Evolutionary conservation across 2,329 filamentous ascomycete genomes (phyloP), one percentile per base, ranked within the genome.

Genomic region (Fusarium longipes): DNA sequence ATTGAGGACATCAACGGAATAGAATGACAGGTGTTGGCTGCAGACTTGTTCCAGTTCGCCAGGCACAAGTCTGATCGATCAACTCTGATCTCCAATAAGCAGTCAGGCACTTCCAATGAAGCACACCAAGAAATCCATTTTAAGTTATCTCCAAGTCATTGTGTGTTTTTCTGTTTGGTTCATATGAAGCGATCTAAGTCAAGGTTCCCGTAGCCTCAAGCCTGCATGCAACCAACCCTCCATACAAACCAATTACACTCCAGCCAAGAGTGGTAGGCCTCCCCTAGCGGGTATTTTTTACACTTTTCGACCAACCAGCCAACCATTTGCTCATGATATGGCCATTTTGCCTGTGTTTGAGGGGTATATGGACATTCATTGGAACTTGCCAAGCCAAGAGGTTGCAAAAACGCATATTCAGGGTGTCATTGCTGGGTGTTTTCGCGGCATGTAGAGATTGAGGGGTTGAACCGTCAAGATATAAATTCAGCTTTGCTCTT

Each of bases 251-350:
- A 68, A 68, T 69, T 17, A 27, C n/a, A 14, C 30, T 18, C n/a
- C 30, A 47, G 63, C 62, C 57, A 66, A 47, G 20, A 48, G 25
- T 10, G 40, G 65, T 38, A 33, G 61, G 65, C 62, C 62, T 68
- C 65, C 65, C 29, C 24, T 69, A 68, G 65, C 42, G 51, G 44
- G 6, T 22, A 44, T 63, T 69, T 24, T n/a, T 57, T 68, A 67
- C 57, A 69, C 57, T 68, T 68, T 66, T 40, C 42, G 36, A 63
- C 60, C 65, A 68, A 62, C 65, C 25, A 22, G 20, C 65, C 61
- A 68, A 69, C 48, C 56, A 67, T 50, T 51, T 29, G 17, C 24
- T 15, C 32, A 68, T 63, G 32, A 45, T 25, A 43, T 65, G 61
- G 49, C 53, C 24, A 50, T 25, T 50, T 29, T 6, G 24, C 32